A percentile compares a stretch with the other conserved stretches of the same genome.
These are phyloP conservation scores for Pseudogymnoascus sp. DNA, from an alignment of 2,329 filamentous ascomycete species.

Conservation along the genomic window DNA sequence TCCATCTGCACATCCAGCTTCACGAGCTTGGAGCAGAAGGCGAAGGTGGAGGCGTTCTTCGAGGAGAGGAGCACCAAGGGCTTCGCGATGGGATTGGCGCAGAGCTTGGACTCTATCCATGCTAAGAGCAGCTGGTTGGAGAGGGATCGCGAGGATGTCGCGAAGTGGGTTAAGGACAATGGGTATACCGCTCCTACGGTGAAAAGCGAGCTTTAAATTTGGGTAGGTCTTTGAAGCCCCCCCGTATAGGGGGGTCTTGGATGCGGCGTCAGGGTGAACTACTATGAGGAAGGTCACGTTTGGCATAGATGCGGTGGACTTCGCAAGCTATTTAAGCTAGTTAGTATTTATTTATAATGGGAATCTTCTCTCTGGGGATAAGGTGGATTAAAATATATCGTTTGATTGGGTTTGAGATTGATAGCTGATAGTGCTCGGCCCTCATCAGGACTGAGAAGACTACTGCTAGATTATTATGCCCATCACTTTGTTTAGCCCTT, in stretches of 20 bases:
- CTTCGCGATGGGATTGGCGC: constrained; percentile 82
- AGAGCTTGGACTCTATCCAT: constrained; percentile 75
- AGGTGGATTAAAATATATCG: not conserved
- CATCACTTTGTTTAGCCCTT: not conserved
- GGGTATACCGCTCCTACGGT: constrained; percentile 39
- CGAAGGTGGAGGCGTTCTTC: constrained; percentile 76
- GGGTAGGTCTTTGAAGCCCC: not conserved
- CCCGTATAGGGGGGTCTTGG: not conserved
- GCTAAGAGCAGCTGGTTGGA: constrained; percentile 79
- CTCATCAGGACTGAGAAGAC: not conserved
- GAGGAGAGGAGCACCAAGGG: constrained; percentile 73
- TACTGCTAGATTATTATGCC: not conserved
- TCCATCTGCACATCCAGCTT: constrained; percentile 76
- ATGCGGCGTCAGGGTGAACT: constrained; percentile 5
- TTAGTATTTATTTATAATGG: not conserved
- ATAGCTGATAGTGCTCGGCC: not conserved
- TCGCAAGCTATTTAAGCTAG: not conserved
- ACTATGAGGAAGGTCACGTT: not conserved
- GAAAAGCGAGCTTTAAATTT: constrained; percentile 26
- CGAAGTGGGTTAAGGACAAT: constrained; percentile 60
- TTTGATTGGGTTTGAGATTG: not conserved
- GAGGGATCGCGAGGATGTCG: constrained; percentile 72
- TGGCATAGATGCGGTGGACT: not conserved
- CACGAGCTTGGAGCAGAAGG: constrained; percentile 66
- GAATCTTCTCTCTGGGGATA: constrained; percentile 1